Evolutionary conservation across 768 basidiomycete genomes (phyloP).

Genomic region (Leccinum disarticulatum): DNA sequence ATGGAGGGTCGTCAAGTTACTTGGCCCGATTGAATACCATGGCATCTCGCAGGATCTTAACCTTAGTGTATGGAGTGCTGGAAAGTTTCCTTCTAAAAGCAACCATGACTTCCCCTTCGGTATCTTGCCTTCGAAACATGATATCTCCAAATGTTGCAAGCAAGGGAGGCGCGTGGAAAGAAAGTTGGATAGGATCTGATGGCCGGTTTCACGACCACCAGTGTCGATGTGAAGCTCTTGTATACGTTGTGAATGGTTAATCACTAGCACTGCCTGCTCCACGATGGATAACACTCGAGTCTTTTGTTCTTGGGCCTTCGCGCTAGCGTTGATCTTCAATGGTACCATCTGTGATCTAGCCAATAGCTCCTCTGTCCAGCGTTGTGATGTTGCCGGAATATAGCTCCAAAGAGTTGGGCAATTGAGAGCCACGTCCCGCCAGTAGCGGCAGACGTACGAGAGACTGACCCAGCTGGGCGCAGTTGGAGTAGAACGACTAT

Average conservation of each 20-base stretch:
- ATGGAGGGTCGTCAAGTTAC: no score
- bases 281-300: neutral
- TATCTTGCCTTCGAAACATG: neutral
- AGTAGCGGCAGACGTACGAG: neutral
- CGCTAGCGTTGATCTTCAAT: neutral
- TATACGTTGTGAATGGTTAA: neutral
- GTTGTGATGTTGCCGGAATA: neutral
- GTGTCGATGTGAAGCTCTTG: neutral
- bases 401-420: neutral
- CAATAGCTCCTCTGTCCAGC: neutral
- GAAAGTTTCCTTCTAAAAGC: no score
- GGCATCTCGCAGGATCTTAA: no score
- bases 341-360: neutral
- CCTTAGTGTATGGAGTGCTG: no score
- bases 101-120: no score
- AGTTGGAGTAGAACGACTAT: no score
- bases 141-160: neutral
- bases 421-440: neutral
- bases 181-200: neutral
- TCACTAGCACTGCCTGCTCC: neutral
- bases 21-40: no score
- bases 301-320: neutral
- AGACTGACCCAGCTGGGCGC: neutral
- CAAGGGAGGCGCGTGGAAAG: no score
- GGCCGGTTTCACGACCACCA: neutral